Percentiles rank a stretch among this genome's conserved stretches.
Conservation (phyloP, 257 asterid species). For the Avicennia marina region DNA sequence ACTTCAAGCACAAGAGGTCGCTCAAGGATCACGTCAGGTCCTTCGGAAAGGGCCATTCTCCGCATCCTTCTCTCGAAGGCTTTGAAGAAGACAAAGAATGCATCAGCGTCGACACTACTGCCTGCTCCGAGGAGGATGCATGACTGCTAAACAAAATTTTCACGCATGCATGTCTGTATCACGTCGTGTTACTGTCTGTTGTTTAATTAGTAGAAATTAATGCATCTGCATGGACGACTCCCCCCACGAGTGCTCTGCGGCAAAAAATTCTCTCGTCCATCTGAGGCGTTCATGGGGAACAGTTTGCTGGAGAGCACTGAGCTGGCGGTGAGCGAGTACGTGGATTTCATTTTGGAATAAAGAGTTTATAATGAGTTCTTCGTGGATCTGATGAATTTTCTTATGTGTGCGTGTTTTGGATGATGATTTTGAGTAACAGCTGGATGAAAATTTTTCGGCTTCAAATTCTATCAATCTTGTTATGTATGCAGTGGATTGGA, state of each 20-base stretch:
- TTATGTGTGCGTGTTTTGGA: conserved; percentile 11
- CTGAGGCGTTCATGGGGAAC: conserved; percentile 17
- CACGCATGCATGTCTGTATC: too few relatives aligned
- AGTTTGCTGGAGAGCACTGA: conserved; percentile 62
- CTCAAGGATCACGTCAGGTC: conserved; percentile 83
- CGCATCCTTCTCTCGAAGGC: conserved; percentile 55
- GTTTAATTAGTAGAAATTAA: too few relatives aligned
- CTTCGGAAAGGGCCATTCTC: conserved; percentile 72
- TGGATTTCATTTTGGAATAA: conserved; percentile 19
- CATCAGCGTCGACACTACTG: too few relatives aligned
- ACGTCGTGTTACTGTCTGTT: too few relatives aligned
- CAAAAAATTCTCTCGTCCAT: conserved; percentile 40
- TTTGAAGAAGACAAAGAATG: conserved; percentile 48
- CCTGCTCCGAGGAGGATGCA: conserved; percentile 39
- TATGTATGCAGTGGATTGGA: background rate
- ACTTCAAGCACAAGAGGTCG: conserved; percentile 84
- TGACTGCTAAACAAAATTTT: conserved; percentile 15
- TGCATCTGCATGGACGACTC: background rate
- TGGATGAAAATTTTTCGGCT: conserved; percentile 63
- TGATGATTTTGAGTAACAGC: background rate
- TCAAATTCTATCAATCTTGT: conserved; percentile 27
- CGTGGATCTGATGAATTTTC: conserved; percentile 72
- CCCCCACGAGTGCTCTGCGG: conserved; percentile 50
- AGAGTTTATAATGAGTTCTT: conserved; percentile 26
- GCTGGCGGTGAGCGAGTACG: conserved; percentile 24